phyloP scores from a whole-genome alignment of 306 rosid genomes.

The Begonia masoniana region DNA sequence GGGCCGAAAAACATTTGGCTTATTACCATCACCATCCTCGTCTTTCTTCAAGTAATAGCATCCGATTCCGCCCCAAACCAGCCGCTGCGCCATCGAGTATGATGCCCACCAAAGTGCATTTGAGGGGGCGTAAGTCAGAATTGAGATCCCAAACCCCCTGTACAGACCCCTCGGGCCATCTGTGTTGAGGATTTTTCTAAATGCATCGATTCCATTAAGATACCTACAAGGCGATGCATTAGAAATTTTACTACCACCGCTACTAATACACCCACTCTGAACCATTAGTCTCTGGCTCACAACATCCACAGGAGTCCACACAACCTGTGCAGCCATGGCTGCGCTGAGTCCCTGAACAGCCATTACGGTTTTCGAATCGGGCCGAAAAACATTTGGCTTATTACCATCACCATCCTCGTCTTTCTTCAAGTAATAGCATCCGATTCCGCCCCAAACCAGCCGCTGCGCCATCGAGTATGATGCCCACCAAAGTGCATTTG shows the following conservation, averaged over 20 bases:
- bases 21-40: conserved; percentile 19
- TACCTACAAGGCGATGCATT: too few species aligned
- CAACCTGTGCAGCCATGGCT: conserved; percentile 76
- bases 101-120: too few species aligned
- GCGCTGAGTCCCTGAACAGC: conserved; percentile 84
- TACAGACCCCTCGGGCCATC: conserved; percentile 74
- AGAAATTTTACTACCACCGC: too few species aligned
- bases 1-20: conserved; percentile 22
- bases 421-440: conserved; percentile 36
- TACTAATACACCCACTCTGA: conserved; percentile 33
- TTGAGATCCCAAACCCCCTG: too few species aligned
- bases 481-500: conserved; percentile 94
- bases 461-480: conserved; percentile 70
- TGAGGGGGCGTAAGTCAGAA: too few species aligned
- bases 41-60: conserved; percentile 32
- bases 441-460: conserved; percentile 67
- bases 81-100: conserved; percentile 59
- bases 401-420: conserved; percentile 20
- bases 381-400: conserved; percentile 21
- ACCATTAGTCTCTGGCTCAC: conserved; percentile 79
- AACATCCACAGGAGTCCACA: conserved; percentile 85
- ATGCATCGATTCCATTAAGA: conserved; percentile 59
- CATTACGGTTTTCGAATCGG: conserved; percentile 54
- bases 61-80: conserved; percentile 74
- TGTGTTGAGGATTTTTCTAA: conserved; percentile 46